phyloP scores from a whole-genome alignment of 1,139 yeast species.

The Geotrichum histeridarum region DNA sequence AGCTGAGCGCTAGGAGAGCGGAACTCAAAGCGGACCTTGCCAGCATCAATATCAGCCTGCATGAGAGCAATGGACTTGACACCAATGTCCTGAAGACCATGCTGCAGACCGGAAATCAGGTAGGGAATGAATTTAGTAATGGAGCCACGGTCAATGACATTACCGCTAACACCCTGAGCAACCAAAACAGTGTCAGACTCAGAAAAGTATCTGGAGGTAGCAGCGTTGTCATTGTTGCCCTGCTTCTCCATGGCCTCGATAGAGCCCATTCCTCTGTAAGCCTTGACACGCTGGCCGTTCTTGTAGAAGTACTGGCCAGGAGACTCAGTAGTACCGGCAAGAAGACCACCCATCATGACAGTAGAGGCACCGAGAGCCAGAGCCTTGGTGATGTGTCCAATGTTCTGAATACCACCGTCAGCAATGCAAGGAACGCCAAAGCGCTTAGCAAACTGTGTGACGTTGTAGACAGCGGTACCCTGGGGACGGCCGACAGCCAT shows the following conservation, averaged over 20 bases:
- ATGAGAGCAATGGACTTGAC: conserved; percentile 59
- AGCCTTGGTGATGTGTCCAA: conserved; percentile 97
- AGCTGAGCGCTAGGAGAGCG: conserved; percentile 98
- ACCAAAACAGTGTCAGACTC: conserved; percentile 93
- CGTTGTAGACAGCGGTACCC: conserved; percentile 92
- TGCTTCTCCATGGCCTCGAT: conserved; percentile 98
- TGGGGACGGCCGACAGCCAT: conserved; percentile 99
- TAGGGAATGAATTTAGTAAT: conserved; percentile 90
- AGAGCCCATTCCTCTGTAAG: conserved; percentile 99
- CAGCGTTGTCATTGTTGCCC: conserved; percentile 80
- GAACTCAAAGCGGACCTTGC: conserved; percentile 85
- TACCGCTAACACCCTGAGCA: conserved; percentile 98
- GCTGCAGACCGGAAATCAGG: conserved; percentile 92
- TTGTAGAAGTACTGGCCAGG: conserved; percentile 98
- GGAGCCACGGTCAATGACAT: conserved; percentile 96
- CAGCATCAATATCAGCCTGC: conserved; percentile 58
- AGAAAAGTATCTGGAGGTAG: conserved; percentile 95
- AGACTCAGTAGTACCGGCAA: conserved; percentile 97
- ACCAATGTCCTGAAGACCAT: conserved; percentile 98
- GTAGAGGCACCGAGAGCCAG: conserved; percentile 93
- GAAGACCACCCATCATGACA: conserved; percentile 99
- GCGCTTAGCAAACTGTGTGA: conserved; percentile 77
- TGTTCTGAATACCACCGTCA: conserved; percentile 98
- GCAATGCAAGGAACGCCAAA: conserved; percentile 97
- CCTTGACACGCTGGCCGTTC: conserved; percentile 95